Evolutionary conservation across 768 basidiomycete species (phyloP).

Genomic region (Boletus pseudopeckii): DNA sequence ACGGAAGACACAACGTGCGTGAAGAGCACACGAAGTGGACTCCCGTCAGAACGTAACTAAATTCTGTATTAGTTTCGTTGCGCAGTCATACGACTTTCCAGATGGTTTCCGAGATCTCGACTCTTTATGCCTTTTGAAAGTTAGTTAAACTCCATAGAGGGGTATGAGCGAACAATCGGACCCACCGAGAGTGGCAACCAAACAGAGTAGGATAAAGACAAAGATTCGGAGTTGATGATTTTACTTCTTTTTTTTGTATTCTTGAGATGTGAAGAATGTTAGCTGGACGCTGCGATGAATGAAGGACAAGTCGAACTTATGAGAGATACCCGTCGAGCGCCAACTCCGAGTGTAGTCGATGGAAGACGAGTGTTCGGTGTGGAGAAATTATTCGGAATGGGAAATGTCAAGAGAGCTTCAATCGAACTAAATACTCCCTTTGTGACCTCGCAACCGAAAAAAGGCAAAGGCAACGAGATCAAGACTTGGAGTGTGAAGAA

Average conservation of each 20-base stretch:
- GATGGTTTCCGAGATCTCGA: background rate
- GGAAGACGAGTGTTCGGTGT: background rate
- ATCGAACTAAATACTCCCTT: background rate
- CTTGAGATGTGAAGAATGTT: background rate
- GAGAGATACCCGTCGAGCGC: background rate
- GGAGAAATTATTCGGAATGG: background rate
- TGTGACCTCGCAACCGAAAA: background rate
- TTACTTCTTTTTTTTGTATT: background rate
- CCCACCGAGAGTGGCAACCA: background rate
- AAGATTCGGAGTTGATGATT: background rate
- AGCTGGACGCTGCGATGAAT: background rate
- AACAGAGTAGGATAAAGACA: background rate
- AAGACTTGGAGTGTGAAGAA: background rate
- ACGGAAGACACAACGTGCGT: background rate
- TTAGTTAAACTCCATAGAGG: background rate
- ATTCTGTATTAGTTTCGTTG: background rate
- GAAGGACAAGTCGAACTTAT: background rate
- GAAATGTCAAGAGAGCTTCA: background rate
- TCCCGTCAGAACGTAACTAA: background rate
- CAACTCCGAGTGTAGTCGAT: background rate
- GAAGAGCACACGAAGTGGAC: too few species aligned
- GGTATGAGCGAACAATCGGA: background rate
- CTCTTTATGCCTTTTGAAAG: background rate
- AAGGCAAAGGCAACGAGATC: constrained; percentile 6
- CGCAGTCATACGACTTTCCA: background rate